These are phyloP conservation scores for Aureobasidium namibiae DNA, from an alignment of 2,329 filamentous ascomycete species.

Conservation along the genomic window DNA sequence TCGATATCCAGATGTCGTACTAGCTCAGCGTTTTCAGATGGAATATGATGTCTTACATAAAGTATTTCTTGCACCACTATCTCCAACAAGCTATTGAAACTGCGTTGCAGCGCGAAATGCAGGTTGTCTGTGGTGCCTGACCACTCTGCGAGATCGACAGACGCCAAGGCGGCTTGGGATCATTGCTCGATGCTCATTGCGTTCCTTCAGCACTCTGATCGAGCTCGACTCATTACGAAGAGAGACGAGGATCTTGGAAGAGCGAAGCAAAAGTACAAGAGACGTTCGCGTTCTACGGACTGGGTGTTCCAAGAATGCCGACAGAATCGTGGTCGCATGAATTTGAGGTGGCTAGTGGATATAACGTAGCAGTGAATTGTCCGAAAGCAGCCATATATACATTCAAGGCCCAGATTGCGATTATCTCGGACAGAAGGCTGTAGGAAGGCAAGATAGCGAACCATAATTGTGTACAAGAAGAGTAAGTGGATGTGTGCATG, in stretches of 20 bases:
- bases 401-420: neutral
- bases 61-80: no score
- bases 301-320: no score
- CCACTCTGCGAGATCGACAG: neutral
- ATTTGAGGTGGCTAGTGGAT: no score
- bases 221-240: neutral
- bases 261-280: neutral
- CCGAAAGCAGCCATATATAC: neutral
- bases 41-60: neutral
- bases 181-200: neutral
- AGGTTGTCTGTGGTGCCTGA: neutral
- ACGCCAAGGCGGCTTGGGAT: neutral
- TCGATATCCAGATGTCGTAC: neutral
- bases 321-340: neutral
- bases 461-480: constrained; percentile 6
- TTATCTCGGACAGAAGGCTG: neutral
- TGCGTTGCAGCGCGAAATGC: neutral
- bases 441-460: neutral
- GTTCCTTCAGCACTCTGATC: neutral
- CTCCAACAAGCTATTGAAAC: no score
- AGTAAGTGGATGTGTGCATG: neutral
- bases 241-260: neutral
- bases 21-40: no score
- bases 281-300: neutral
- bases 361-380: neutral